Evolutionary conservation across 257 asterid genomes (phyloP).

Genomic region (Salvia miltiorrhiza): DNA sequence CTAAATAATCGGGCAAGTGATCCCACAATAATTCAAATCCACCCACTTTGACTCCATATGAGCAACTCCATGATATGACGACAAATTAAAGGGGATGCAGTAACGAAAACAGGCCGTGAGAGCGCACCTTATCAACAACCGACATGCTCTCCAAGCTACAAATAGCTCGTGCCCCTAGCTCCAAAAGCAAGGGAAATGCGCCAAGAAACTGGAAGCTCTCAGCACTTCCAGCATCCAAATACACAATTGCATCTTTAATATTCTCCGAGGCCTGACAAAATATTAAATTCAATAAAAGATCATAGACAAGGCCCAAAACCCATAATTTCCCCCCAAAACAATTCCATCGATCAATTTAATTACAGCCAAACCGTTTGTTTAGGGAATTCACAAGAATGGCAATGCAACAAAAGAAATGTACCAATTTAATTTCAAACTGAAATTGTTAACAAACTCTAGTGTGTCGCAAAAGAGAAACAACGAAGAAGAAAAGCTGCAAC

Average conservation of each 20-base stretch:
- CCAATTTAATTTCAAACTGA: conserved; percentile 8
- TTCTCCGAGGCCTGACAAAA: conserved; percentile 74
- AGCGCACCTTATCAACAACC: conserved; percentile 64
- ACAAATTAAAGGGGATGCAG: conserved; percentile 1
- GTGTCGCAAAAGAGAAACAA: background rate
- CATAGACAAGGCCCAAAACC: conserved; percentile 4
- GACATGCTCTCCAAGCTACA: conserved; percentile 88
- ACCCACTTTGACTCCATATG: background rate
- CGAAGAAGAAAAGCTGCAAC: background rate
- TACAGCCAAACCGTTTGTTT: conserved; percentile 1
- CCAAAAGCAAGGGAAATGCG: conserved; percentile 76
- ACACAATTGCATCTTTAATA: conserved; percentile 67
- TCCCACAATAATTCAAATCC: background rate
- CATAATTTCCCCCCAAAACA: background rate
- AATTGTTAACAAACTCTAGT: background rate
- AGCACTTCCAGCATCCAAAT: conserved; percentile 91
- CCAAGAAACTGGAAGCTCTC: conserved; percentile 89
- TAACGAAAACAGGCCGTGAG: background rate
- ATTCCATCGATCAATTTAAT: background rate
- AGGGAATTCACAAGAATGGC: background rate
- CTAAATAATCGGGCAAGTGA: conserved; percentile 7
- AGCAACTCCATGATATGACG: background rate
- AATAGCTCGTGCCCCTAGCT: conserved; percentile 82
- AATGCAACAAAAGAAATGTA: background rate
- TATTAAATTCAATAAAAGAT: background rate